Conservation (phyloP, 148 eudicot genomes). For the Vaccinium myrtillus region DNA sequence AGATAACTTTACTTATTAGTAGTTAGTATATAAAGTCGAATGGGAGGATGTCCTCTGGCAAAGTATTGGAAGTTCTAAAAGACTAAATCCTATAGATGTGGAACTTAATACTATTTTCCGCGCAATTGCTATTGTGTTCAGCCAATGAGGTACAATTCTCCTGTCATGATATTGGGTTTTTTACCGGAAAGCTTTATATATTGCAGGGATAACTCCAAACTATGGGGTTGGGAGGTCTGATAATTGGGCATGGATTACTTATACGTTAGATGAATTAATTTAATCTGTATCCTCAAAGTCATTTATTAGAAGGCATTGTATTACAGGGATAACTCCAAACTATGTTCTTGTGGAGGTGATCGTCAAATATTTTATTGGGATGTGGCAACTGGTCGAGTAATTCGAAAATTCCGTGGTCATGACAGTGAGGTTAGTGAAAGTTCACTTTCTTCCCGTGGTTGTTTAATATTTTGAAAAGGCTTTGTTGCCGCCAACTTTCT, state of each 20-base stretch:
- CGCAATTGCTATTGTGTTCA: too few species aligned
- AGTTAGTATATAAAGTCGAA: too few species aligned
- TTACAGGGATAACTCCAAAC: conserved; percentile 85
- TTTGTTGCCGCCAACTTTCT: background rate
- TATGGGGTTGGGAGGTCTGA: background rate
- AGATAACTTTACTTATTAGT: too few species aligned
- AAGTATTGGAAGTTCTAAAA: background rate
- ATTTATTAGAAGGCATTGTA: conserved; percentile 6
- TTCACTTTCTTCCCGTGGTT: conserved; percentile 3
- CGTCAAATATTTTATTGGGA: conserved; percentile 98
- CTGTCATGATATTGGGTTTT: too few species aligned
- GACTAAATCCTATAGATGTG: too few species aligned
- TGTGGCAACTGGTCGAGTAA: conserved; percentile 81
- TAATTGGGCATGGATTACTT: background rate
- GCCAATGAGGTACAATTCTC: too few species aligned
- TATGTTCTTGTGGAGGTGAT: conserved; percentile 90
- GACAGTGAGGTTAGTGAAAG: conserved; percentile 75
- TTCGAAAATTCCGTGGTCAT: conserved; percentile 93
- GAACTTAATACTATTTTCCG: too few species aligned
- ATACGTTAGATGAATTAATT: background rate
- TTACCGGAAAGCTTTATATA: too few species aligned
- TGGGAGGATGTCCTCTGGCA: background rate
- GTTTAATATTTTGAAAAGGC: background rate
- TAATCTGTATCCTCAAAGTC: background rate
- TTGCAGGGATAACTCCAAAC: background rate